phyloP scores from a whole-genome alignment of 305 asterid genomes.

The Fraxinus dipetala region DNA sequence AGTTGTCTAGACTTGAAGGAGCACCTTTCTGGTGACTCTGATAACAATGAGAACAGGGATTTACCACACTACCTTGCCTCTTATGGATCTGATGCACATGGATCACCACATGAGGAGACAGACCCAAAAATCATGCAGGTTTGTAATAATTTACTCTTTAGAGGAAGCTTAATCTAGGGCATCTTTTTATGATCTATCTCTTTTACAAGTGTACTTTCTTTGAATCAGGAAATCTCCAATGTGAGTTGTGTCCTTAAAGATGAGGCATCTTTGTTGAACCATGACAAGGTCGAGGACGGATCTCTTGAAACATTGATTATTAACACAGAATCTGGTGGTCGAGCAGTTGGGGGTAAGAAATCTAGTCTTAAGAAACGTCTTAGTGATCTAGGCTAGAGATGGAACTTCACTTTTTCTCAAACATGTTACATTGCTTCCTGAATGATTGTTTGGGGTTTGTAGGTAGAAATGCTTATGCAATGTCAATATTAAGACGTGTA shows the following conservation, averaged over 20 bases:
- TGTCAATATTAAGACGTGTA: slow-evolving; percentile 75
- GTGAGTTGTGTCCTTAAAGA: slow-evolving; percentile 39
- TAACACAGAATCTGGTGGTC: slow-evolving; percentile 41
- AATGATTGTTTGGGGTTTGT: slow-evolving; percentile 28
- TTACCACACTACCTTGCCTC: slow-evolving; percentile 25
- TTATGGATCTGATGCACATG: slow-evolving; percentile 36
- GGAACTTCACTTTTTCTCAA: slow-evolving; percentile 5
- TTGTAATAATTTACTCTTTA: slow-evolving; percentile 14
- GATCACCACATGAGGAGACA: slow-evolving; percentile 32
- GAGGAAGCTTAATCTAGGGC: slow-evolving; percentile 4
- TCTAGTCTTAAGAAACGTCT: slow-evolving; percentile 10
- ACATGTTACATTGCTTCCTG: slow-evolving; percentile 16
- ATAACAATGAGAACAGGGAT: slow-evolving; percentile 44
- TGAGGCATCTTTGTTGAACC: slow-evolving; percentile 43
- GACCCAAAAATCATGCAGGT: slow-evolving; percentile 57
- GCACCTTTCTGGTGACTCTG: slow-evolving; percentile 38
- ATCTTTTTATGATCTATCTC: slow-evolving; percentile 13
- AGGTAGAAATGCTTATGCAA: slow-evolving; percentile 92
- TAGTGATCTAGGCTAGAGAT: background rate
- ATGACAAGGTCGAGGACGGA: slow-evolving; percentile 54
- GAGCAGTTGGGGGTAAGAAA: slow-evolving; percentile 50
- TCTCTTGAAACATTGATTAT: slow-evolving; percentile 38
- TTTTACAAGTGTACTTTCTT: background rate
- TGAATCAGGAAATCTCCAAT: slow-evolving; percentile 51
- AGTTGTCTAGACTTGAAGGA: slow-evolving; percentile 46